phyloP scores from a whole-genome alignment of 768 basidiomycete species.

The Leucocoprinus sp. region DNA sequence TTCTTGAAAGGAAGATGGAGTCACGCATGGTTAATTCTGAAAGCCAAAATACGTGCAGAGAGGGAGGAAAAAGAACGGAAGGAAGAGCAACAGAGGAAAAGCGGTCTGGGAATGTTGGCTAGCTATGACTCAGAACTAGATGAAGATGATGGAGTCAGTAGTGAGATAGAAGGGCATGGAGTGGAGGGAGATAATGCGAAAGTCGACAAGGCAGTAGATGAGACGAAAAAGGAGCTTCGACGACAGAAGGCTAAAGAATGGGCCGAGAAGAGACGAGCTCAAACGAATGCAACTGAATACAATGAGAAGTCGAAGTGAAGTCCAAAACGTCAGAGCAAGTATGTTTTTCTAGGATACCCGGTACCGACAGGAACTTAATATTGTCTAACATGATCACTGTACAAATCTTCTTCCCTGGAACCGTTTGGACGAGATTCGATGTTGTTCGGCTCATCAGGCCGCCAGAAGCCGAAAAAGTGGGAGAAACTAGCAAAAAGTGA shows the following conservation, averaged over 20 bases:
- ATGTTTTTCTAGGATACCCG: not conserved
- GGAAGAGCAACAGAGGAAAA: constrained; percentile 18
- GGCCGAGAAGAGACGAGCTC: constrained; percentile 38
- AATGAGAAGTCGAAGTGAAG: not conserved
- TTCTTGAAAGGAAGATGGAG: constrained; percentile 77
- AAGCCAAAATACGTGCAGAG: constrained; percentile 34
- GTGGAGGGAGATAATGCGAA: constrained; percentile 15
- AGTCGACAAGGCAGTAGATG: constrained; percentile 11
- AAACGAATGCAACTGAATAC: not conserved
- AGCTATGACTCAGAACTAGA: constrained; percentile 46
- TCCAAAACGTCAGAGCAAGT: not conserved
- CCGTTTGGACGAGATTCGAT: not conserved
- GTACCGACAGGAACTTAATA: not conserved
- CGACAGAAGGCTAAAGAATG: constrained; percentile 50
- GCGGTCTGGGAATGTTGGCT: constrained; percentile 43
- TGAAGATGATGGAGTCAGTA: constrained; percentile 20
- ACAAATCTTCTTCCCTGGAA: constrained; percentile 6
- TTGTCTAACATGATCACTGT: not conserved
- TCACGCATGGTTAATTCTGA: constrained; percentile 50
- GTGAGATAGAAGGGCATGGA: constrained; percentile 22
- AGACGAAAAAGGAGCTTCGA: constrained; percentile 37
- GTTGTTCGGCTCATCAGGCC: constrained; percentile 9
- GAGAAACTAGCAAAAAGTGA: constrained; percentile 23
- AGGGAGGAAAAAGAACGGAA: constrained; percentile 17
- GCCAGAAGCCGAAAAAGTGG: constrained; percentile 27